Percentiles rank a stretch among this genome's conserved stretches.
phyloP scores from a whole-genome alignment of 768 basidiomycete genomes.

The Tubosaeta sp. region DNA sequence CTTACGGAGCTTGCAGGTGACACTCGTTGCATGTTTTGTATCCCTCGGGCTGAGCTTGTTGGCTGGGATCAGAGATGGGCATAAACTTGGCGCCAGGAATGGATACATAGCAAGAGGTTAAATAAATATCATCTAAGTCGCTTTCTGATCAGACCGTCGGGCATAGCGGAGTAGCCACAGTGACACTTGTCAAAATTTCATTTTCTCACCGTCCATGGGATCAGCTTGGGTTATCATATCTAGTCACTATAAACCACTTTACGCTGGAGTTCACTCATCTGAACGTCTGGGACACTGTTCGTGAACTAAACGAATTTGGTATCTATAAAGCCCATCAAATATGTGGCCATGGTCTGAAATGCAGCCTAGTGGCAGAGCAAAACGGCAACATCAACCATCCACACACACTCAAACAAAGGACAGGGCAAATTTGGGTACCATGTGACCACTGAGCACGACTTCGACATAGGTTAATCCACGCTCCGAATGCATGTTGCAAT shows the following conservation, averaged over 20 bases:
- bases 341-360: conserved; percentile 68
- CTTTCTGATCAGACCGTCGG: too few species aligned
- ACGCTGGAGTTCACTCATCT: too few species aligned
- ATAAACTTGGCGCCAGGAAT: conserved; percentile 4
- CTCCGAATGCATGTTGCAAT: conserved; percentile 62
- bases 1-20: conserved; percentile 50
- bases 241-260: too few species aligned
- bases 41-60: conserved; percentile 36
- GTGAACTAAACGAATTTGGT: too few species aligned
- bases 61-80: conserved; percentile 34
- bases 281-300: too few species aligned
- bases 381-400: not conserved
- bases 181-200: too few species aligned
- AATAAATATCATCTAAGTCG: too few species aligned
- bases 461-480: conserved; percentile 66
- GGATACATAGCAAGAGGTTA: not conserved
- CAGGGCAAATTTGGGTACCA: conserved; percentile 63
- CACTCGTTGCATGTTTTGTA: conserved; percentile 31
- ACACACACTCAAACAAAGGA: too few species aligned
- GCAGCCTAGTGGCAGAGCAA: conserved; percentile 44
- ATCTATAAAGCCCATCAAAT: conserved; percentile 57
- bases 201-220: too few species aligned
- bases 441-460: conserved; percentile 66
- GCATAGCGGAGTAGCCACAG: too few species aligned
- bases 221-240: too few species aligned